Evolutionary conservation across 2,329 filamentous ascomycete genomes (phyloP), one percentile per base, ranked within the genome.

Genomic region (Aschersonia sp.): DNA sequence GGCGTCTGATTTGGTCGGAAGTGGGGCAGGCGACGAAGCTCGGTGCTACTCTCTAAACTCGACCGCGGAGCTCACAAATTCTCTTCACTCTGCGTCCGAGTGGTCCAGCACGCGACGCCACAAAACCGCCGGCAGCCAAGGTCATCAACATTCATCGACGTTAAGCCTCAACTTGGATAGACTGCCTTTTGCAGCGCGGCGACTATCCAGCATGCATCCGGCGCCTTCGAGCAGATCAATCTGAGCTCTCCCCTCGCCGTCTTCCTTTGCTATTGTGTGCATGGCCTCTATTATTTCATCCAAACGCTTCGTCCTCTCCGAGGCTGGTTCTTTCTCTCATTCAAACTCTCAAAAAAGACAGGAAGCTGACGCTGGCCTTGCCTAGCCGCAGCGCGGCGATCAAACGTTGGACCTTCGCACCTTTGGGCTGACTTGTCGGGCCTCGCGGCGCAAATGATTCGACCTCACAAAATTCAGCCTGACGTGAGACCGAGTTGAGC

Each of bases 361-460:
- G 22, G 22, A 22, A 22, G 22, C 22, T 22, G 22, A 4, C 22
- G 22, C 22, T 22, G 22, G 22, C 22, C 22, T 22, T 22, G 22
- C 22, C 22, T 22, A 22, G 22, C 22, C 22, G 22, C 22, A 22
- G 22, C 22, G 22, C 22, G 22, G 22, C 22, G 22, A 22, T 22
- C 22, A 22, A 2, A 37, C 35, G 35, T 37, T 37, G 35, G 35
- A 12, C 35, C 35, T 37, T 8, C 12, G 4, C 12, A 12, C 8
- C 35, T 37, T 8, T 12, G 8, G 35, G 12, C 35, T 37, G 8
- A 9, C 14, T 42, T 42, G 4, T 42, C 9, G 14, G 40, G 40
- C 14, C 14, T 9, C 10, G 14, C 40, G 48, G 53, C 57, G 52
- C 61, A 55, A 62, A 66, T 66, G 64, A 61, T 53, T 42, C 12